Evolutionary conservation across 768 basidiomycete genomes (phyloP).

Genomic region (Lentinula lateritia): DNA sequence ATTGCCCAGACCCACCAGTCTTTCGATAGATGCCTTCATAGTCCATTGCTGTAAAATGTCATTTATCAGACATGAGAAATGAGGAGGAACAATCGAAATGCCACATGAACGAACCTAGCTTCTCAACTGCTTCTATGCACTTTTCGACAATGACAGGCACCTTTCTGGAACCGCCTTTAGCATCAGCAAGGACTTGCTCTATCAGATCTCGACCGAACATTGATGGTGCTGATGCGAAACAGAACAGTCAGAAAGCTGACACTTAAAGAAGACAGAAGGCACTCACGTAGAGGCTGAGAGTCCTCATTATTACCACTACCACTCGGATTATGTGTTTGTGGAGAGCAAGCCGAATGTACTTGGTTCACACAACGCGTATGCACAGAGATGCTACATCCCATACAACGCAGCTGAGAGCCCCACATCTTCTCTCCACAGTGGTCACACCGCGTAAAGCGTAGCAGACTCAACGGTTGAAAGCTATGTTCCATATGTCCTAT

Average conservation of each 20-base stretch:
- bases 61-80: background rate
- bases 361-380: conserved; percentile 82
- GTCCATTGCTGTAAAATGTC: conserved; percentile 6
- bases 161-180: conserved; percentile 48
- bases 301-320: conserved; percentile 29
- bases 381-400: conserved; percentile 79
- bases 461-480: conserved; percentile 84
- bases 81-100: background rate
- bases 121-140: conserved; percentile 92
- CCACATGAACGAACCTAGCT: conserved; percentile 51
- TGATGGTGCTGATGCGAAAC: conserved; percentile 55
- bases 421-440: conserved; percentile 98
- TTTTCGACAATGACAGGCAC: conserved; percentile 92
- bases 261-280: background rate
- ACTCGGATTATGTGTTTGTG: conserved; percentile 26
- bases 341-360: conserved; percentile 61
- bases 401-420: conserved; percentile 92
- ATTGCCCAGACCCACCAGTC: conserved; percentile 88
- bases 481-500: conserved; percentile 54
- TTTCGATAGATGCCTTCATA: conserved; percentile 99
- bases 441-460: conserved; percentile 90
- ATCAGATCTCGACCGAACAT: conserved; percentile 90
- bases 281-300: conserved; percentile 34
- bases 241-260: conserved; percentile 3
- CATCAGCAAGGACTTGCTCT: conserved; percentile 77